Conservation (phyloP, 2,329 filamentous ascomycete genomes). For the Botrytis aclada region DNA sequence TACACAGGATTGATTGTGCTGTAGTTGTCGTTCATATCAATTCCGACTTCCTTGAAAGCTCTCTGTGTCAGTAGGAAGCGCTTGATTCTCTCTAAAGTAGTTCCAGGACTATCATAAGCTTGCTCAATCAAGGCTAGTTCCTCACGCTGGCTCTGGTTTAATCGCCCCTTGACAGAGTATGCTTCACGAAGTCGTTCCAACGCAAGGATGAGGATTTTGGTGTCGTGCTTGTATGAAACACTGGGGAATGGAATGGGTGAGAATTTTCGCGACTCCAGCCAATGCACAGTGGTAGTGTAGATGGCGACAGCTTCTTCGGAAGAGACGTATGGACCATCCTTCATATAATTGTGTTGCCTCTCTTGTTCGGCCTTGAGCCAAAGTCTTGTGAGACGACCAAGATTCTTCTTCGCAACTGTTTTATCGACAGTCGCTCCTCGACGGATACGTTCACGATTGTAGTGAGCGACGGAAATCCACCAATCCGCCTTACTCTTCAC, state of each 20-base stretch:
- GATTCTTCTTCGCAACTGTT: constrained; percentile 98
- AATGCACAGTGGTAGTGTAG: constrained; percentile 97
- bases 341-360: constrained; percentile 98
- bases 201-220: constrained; percentile 95
- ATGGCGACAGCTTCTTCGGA: constrained; percentile 98
- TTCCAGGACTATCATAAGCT: constrained; percentile 96
- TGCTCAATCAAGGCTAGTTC: constrained; percentile 96
- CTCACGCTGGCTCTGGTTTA: constrained; percentile 97
- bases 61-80: constrained; percentile 94
- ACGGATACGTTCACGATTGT: constrained; percentile 95
- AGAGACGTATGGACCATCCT: constrained; percentile 96
- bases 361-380: constrained; percentile 99
- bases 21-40: constrained; percentile 99
- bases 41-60: constrained; percentile 98
- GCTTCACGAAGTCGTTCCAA: constrained; percentile 90
- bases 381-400: constrained; percentile 87
- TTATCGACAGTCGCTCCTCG: constrained; percentile 97
- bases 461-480: constrained; percentile 99
- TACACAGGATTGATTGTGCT: constrained; percentile 99
- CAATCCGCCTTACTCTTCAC: constrained; percentile 99
- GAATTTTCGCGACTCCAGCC: constrained; percentile 97
- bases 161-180: constrained; percentile 93
- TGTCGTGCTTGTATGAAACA: constrained; percentile 99
- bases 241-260: constrained; percentile 98
- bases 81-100: constrained; percentile 93